Base-by-base conservation (phyloP, 139 green algal species). In the Microglena sp. region DNA sequence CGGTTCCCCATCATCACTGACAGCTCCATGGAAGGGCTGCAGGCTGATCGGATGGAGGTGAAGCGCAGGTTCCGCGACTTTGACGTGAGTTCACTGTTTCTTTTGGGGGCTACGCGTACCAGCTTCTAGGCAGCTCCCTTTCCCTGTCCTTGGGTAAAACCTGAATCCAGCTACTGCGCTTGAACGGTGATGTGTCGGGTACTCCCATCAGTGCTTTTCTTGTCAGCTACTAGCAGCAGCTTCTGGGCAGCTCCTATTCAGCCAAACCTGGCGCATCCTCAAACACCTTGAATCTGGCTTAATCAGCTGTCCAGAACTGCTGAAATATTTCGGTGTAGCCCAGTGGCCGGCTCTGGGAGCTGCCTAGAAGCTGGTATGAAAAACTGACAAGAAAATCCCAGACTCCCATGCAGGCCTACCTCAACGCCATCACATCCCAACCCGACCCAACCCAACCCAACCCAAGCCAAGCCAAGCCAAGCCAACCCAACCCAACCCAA, bases 11-110 rank as follows among this genome's bases (percentile, higher is more conserved):
- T 78, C 4, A 64, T 60, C 24, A 74, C 71, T 8, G 71, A 82
- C 55, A 69, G 53, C 75, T 58, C 24, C 35, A 50, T 70, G 15
- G 60, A 60, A 31, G 44, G 58, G 7, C 24, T 73, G 32, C 58
- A 21, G 1, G 61, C 60, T 2, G 34, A 73, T 18, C 73, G 72
- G 1, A 33, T 63, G 27, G 69, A 80, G 54, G 87, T 94, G n/a
- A 69, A 80, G n/a, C 72, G 87, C 0, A 67, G 89, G 6, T 95
- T 92, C 74, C 73, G 66, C 6, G 88, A 95, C 62, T 95, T 93
- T 80, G 89, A 93, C 64, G 85, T 89, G 67, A 71, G 81, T 62
- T 2, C n/a, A n/a, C n/a, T n/a, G n/a, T n/a, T n/a, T n/a, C n/a
- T n/a, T n/a, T n/a, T n/a, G n/a, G n/a, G n/a, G n/a, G n/a, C n/a